Base-by-base conservation (phyloP, 2,329 filamentous ascomycete species). In the Gyromitra esculenta region DNA sequence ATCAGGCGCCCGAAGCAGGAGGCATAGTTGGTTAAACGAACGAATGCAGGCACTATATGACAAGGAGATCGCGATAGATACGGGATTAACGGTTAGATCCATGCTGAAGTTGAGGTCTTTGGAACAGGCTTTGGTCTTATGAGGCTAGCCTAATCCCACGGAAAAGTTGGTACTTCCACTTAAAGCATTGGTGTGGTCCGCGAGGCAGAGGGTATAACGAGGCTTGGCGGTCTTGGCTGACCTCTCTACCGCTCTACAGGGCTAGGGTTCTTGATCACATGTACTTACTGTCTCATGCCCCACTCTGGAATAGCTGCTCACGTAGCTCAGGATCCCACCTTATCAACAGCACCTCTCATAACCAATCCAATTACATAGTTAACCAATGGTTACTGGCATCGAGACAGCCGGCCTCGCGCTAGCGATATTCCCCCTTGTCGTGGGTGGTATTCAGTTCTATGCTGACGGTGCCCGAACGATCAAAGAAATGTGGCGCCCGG, bases 401-500 rank as follows among this genome's bases (percentile, higher is more conserved):
- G 82, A 83, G 65, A 68, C 81, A n/a, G 81, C 79, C 1, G 81
- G 82, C 0, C 43, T 82, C 2, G 79, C 82, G 2, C 77, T 83
- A 0, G 82, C 80, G 4, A 72, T 81, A 25, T 77, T 83, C 64
- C 82, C 82, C 6, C 67, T 84, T 13, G 64, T 82, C 54, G 80
- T 84, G 5, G 78, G 80, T n/a, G 80, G 82, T 0, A 76, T 83
- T 1, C 79, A 83, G 48, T 80, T 81, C 52, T 84, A 84, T 59
- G 80, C 77, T 0, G 80, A 83, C 56, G 82, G 82, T 0, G 81
- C 82, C 31, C 78, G 77, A 5, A 81, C 80, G 1, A 81, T 83
- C 25, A 81, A 80, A 35, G 79, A 80, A 21, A 75, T 79, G 60
- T 79, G 78, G 57, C 81, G 81, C 41, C 63, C 76, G 37, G 73